Evolutionary conservation across 2,329 filamentous ascomycete species (phyloP).

Genomic region (Fusarium buxicola): DNA sequence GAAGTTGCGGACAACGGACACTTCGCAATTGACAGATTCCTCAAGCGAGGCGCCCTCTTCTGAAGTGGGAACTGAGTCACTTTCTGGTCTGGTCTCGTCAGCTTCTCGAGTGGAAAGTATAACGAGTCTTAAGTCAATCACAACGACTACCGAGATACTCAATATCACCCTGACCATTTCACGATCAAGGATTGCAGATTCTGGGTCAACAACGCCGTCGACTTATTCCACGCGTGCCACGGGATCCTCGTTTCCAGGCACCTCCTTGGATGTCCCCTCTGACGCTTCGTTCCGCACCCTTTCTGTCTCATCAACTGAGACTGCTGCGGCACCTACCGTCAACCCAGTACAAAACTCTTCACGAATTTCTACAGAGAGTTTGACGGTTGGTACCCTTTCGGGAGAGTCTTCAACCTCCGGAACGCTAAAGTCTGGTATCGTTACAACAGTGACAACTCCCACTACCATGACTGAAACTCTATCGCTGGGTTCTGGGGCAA

Average conservation of each 20-base stretch:
- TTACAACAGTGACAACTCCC: background rate
- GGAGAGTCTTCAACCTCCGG: background rate
- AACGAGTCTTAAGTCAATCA: constrained; percentile 2
- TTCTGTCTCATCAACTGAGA: constrained; percentile 7
- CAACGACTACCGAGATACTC: constrained; percentile 26
- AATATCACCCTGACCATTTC: constrained; percentile 30
- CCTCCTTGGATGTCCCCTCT: constrained; percentile 2
- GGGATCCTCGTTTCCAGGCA: background rate
- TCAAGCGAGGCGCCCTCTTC: background rate
- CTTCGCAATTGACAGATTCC: background rate
- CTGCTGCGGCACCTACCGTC: constrained; percentile 4
- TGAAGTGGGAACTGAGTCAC: background rate
- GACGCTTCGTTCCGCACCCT: background rate
- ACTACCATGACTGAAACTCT: background rate
- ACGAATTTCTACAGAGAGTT: background rate
- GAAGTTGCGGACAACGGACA: background rate
- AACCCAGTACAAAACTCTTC: constrained; percentile 17
- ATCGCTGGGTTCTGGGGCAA: background rate
- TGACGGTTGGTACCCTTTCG: constrained; percentile 3
- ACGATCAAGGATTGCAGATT: background rate
- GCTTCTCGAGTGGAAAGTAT: background rate
- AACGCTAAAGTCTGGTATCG: background rate
- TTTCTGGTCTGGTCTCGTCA: background rate
- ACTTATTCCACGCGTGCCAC: background rate
- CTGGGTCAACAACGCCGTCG: background rate